Base-by-base conservation (phyloP, 1,139 yeast genomes). In the Entelexis sorbosivorans region DNA sequence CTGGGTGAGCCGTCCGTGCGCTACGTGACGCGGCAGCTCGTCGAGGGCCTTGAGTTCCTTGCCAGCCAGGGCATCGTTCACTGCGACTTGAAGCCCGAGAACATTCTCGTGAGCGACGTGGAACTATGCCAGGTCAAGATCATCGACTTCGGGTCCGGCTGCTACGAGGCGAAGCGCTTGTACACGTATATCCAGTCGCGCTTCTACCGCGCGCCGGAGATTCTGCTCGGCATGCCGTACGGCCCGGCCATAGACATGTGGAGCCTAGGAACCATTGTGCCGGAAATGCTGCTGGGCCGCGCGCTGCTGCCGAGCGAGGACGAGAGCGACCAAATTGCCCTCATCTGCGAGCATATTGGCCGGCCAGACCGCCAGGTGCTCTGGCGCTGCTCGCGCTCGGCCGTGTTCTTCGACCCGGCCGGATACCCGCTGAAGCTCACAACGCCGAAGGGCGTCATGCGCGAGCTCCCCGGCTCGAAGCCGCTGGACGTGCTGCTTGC, bases 81-180 rank as follows among this genome's bases (percentile, higher is more conserved):
- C 63, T 86, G 95, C 61, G 95, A 86, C 64, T 86, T 16, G 63
- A 93, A 93, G 64, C 99, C 99, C 0, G 99, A 93, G 62, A 93
- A 93, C 66, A 86, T 93, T 46, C 69, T 93, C 48, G 70, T 93
- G 38, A 79, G 85, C 51, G 79, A 82, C 51, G 81, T 91, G 1
- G 96, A 88, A 65, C 78, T 81, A 56, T 95, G 97, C 3, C 85
- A 82, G 51, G 78, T 93, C 55, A 93, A 91, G 65, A 85, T 93
- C 44, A 89, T 93, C 61, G 99, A 93, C 69, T 93, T 93, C 70
- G 99, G 99, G 0, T 80, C 93, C 9, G 95, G 98, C 0, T 93
- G 98, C 65, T 91, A 86, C 62, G 94, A 91, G 54, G 72, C 88
- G 48, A 93, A 87, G 61, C 86, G 95, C 0, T 73, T 89, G 5